Evolutionary conservation across 2,329 filamentous ascomycete genomes (phyloP).

Genomic region (Stachybotrys chartarum): DNA sequence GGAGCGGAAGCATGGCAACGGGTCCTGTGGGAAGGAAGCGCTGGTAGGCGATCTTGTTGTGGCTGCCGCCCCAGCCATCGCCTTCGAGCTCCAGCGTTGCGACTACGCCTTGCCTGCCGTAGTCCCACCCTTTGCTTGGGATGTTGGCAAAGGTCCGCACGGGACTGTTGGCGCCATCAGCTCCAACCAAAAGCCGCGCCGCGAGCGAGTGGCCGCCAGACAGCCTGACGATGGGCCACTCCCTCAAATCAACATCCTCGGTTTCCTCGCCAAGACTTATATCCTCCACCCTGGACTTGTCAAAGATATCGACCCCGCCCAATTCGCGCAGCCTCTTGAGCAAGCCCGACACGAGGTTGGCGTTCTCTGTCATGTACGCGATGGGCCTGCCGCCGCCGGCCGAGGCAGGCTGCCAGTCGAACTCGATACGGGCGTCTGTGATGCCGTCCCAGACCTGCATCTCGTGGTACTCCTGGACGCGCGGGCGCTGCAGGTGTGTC

Average conservation of each 20-base stretch:
- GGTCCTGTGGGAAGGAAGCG: slow-evolving; percentile 90
- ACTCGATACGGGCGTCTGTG: slow-evolving; percentile 78
- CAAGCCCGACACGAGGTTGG: slow-evolving; percentile 77
- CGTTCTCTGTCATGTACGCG: slow-evolving; percentile 95
- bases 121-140: slow-evolving; percentile 84
- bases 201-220: slow-evolving; percentile 61
- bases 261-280: slow-evolving; percentile 68
- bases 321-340: slow-evolving; percentile 65
- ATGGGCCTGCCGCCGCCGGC: slow-evolving; percentile 54
- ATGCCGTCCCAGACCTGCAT: slow-evolving; percentile 99
- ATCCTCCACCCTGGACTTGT: slow-evolving; percentile 69
- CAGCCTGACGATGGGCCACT: slow-evolving; percentile 81
- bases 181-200: slow-evolving; percentile 81
- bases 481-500: slow-evolving; percentile 62
- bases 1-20: slow-evolving; percentile 83
- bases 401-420: slow-evolving; percentile 59
- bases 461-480: slow-evolving; percentile 82
- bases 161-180: slow-evolving; percentile 91
- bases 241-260: slow-evolving; percentile 66
- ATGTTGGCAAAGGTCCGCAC: slow-evolving; percentile 88
- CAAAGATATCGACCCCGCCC: slow-evolving; percentile 62
- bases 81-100: slow-evolving; percentile 73
- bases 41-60: slow-evolving; percentile 77
- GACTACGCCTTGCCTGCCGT: slow-evolving; percentile 82
- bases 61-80: slow-evolving; percentile 44